These are phyloP conservation scores for Leptodontidium sp. DNA, from an alignment of 2,329 filamentous ascomycete species.

Conservation along the genomic window DNA sequence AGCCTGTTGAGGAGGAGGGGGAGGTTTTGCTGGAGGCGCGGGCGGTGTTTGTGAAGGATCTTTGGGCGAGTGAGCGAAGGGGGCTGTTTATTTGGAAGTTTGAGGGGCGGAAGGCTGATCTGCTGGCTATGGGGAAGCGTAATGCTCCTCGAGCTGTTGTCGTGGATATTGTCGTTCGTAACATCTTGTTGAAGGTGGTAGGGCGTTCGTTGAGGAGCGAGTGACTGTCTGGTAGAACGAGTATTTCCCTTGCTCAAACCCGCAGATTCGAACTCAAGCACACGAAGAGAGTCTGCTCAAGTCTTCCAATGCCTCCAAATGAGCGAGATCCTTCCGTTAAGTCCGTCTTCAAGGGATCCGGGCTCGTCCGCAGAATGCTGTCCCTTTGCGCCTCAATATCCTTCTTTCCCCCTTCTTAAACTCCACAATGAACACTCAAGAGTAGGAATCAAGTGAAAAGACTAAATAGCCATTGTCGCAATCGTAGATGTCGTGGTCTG, in stretches of 20 bases:
- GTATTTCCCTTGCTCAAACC: not conserved
- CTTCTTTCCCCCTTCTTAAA: not conserved
- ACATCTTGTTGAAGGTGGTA: slow-evolving; percentile 29
- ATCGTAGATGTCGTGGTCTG: slow-evolving; percentile 11
- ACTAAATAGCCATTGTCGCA: slow-evolving; percentile 3
- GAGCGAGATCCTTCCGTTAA: slow-evolving; percentile 7
- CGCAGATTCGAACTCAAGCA: not conserved
- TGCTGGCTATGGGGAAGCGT: slow-evolving; percentile 23
- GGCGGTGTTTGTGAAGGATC: slow-evolving; percentile 28
- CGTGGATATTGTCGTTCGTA: slow-evolving; percentile 33
- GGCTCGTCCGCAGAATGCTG: not conserved
- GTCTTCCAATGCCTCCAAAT: not conserved
- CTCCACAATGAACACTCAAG: not conserved
- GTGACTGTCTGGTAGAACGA: not conserved
- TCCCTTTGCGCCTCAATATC: not conserved
- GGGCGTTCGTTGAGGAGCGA: not conserved
- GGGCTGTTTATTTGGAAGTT: slow-evolving; percentile 9
- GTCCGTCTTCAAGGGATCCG: slow-evolving; percentile 1
- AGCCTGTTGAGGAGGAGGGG: slow-evolving; percentile 31
- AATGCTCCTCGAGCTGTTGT: slow-evolving; percentile 31
- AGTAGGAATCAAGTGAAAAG: not conserved
- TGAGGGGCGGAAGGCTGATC: slow-evolving; percentile 26
- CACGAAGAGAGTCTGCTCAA: not conserved
- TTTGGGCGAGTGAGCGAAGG: slow-evolving; percentile 26
- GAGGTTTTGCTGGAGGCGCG: slow-evolving; percentile 28